Evolutionary conservation across 2,329 filamentous ascomycete genomes (phyloP), one percentile per base, ranked within the genome.

Genomic region (Neonectria ditissima): DNA sequence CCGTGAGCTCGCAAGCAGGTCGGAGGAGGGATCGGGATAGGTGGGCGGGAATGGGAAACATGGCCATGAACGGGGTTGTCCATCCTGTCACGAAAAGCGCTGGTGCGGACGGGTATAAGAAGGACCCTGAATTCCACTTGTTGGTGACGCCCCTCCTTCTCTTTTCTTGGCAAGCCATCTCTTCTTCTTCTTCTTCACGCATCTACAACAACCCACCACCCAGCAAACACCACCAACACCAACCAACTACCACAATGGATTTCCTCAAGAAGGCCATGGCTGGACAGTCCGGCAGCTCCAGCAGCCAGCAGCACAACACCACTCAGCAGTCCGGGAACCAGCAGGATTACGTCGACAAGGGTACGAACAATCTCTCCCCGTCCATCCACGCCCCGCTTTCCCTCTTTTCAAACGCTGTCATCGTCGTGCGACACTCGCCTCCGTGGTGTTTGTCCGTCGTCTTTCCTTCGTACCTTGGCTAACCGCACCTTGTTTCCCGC

Each of bases 281-380:
- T 6, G 24, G 24, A 26, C 24, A 26, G 24, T 51, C 65, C 39
- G 59, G 64, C 48, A 24, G 65, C 26, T 53, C 59, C 32, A 61
- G 65, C 53, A 41, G 59, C 59, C 70, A 69, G 59, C 66, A 66
- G 43, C 48, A 50, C 16, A 61, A 69, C 57, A 55, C 65, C 57
- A 55, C 65, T 13, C 57, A 69, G 52, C 48, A 58, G 30, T 26
- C 32, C 47, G 43, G 26, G 28, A 28, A 41, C 48, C 34, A 59
- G 41, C 14, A 75, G 30, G 80, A 82, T 66, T 80, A 79, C 62
- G 68, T 75, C 2, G 79, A 81, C 69, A 81, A 80, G 75, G 78
- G 79, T 81, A 63, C 22, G 70, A 43, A 5, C 16, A 14, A 14
- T 37, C 34, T 7, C 6, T 37, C 34, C 18, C 14, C 2, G 18